A percentile compares a stretch with the other conserved stretches of the same genome.
Conservation (phyloP, 352 stramenopile species). For the Globisporangium rhizosaccharum region DNA sequence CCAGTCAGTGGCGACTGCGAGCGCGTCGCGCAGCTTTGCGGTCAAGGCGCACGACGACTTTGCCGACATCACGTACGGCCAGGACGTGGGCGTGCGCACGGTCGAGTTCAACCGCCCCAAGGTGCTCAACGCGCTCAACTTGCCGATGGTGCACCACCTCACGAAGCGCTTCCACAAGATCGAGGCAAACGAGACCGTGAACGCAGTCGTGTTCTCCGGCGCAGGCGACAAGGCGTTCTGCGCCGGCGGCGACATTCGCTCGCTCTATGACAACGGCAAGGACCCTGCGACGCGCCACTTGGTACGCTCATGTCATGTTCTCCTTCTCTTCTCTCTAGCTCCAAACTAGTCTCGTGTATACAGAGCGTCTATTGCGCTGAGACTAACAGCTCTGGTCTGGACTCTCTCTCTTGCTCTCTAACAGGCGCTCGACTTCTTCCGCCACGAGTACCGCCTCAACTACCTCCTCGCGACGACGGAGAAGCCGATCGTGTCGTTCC, state of each 20-base stretch:
- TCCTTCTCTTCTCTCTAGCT: neutral
- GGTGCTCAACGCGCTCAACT: constrained; percentile 89
- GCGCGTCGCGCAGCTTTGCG: constrained; percentile 16
- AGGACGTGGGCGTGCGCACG: constrained; percentile 71
- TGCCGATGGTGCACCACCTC: constrained; percentile 90
- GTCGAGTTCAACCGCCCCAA: constrained; percentile 90
- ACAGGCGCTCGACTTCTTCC: constrained; percentile 90
- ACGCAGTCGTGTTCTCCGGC: constrained; percentile 80
- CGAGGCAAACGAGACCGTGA: constrained; percentile 71
- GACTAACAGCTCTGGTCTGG: neutral
- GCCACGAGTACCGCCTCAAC: constrained; percentile 95
- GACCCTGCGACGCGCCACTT: constrained; percentile 62
- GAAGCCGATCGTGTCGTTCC: constrained; percentile 90
- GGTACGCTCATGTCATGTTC: constrained; percentile 5
- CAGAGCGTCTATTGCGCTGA: neutral
- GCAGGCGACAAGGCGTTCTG: constrained; percentile 90
- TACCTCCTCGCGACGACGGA: constrained; percentile 82
- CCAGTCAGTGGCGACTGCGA: neutral
- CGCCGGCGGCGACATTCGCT: constrained; percentile 93
- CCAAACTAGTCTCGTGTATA: neutral
- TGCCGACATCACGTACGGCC: constrained; percentile 64
- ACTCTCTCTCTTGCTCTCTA: neutral
- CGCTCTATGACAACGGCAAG: constrained; percentile 81
- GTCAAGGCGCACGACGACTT: constrained; percentile 48
- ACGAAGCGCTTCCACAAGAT: constrained; percentile 83